Base-by-base conservation (phyloP, 495 filamentous ascomycete genomes). In the Hypoxylon perforatum region DNA sequence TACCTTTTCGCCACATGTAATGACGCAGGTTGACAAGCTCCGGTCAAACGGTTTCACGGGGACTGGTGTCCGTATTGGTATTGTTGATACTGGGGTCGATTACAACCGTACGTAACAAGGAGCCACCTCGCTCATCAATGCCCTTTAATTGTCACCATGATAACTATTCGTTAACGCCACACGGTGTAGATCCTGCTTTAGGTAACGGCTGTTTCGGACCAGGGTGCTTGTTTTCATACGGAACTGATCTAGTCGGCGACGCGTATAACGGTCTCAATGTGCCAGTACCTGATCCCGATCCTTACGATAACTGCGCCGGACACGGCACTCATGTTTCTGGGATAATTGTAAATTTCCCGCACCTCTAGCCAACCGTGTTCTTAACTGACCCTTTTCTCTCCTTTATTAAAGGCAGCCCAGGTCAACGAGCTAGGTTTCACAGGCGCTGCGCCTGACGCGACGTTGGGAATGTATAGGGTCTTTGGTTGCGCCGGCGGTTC, bases 151-250 rank as follows among this genome's bases (percentile, higher is more conserved):
- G 8, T 9, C 30, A 10, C 30, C 8, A 33, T 28, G 7, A 28
- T 3, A 3, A 28, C 25, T 28, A 28, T 28, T 10, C 30, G 7
- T 10, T 33, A 9, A 33, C 30, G 1, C 8, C 4, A 10, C 7
- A 33, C 7, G 30, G 82, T 63, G 86, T 64, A 1, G 85, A 87
- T 52, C 84, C 86, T 5, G 84, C 84, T 9, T 78, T 88, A 5
- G 86, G 86, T 21, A 85, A 85, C 50, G 86, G 84, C 57, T 82
- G 86, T 63, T 70, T 61, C 18, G 81, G 84, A 4, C 62, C 75
- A 3, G 84, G 80, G 28, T 87, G 84, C 67, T 69, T 86, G 69
- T 81, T 87, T 36, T 77, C 76, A n/a, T 85, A 78, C 28, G 85
- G 85, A 25, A 72, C 70, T 10, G 85, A 86, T 53, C 73, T 86